phyloP scores from a whole-genome alignment of 2,329 filamentous ascomycete genomes.

The Lasiodiplodia citricola region DNA sequence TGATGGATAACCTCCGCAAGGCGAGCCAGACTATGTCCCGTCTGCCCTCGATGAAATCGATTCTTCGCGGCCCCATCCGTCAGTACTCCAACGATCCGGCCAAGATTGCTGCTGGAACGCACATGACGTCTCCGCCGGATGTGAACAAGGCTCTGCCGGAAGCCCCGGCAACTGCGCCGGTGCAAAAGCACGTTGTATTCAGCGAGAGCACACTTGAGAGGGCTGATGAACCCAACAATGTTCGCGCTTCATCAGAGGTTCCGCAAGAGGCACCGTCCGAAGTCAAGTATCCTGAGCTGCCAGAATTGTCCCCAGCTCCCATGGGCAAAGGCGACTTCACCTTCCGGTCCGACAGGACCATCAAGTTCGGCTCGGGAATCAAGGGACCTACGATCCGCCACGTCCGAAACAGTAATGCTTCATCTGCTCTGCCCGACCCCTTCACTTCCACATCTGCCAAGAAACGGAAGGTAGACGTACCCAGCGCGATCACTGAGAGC shows the following conservation, averaged over 20 bases:
- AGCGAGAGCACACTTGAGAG: slow-evolving; percentile 64
- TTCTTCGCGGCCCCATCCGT: slow-evolving; percentile 65
- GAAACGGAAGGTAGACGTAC: slow-evolving; percentile 49
- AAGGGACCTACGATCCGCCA: slow-evolving; percentile 41
- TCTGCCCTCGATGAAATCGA: slow-evolving; percentile 64
- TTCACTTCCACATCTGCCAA: slow-evolving; percentile 37
- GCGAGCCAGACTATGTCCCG: slow-evolving; percentile 56
- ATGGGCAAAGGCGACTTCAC: slow-evolving; percentile 52
- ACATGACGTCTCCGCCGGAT: slow-evolving; percentile 53
- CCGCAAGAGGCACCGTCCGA: slow-evolving; percentile 32
- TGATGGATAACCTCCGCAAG: slow-evolving; percentile 44
- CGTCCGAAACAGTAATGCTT: slow-evolving; percentile 52
- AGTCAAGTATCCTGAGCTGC: slow-evolving; percentile 46
- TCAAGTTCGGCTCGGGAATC: slow-evolving; percentile 50
- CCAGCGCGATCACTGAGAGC: slow-evolving; percentile 40
- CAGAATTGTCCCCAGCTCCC: slow-evolving; percentile 35
- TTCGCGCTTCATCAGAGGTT: slow-evolving; percentile 42
- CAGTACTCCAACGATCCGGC: slow-evolving; percentile 64
- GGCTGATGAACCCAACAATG: slow-evolving; percentile 33
- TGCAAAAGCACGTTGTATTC: slow-evolving; percentile 82
- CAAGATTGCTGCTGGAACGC: slow-evolving; percentile 66
- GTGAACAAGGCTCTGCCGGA: slow-evolving; percentile 61
- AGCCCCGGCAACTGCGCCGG: slow-evolving; percentile 68
- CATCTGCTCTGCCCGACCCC: slow-evolving; percentile 30
- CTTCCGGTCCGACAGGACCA: slow-evolving; percentile 52